These are phyloP conservation scores for Endogone sp. DNA, from an alignment of 192 early-diverging fungal genomes.

Conservation along the genomic window DNA sequence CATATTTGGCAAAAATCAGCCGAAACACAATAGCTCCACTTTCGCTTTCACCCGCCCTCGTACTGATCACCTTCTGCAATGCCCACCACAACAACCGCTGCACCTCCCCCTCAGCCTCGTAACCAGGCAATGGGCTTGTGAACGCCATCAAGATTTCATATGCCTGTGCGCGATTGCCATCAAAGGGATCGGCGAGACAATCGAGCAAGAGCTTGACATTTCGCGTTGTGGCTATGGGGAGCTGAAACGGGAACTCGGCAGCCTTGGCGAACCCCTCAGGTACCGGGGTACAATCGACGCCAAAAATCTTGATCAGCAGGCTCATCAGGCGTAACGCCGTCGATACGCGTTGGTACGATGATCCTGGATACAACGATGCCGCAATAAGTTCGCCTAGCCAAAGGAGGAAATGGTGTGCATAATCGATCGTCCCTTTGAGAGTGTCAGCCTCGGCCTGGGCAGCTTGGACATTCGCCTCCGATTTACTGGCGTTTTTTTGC, in stretches of 20 bases:
- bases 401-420: slow-evolving; percentile 49
- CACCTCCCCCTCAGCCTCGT: slow-evolving; percentile 36
- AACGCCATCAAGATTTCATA: slow-evolving; percentile 68
- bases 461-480: slow-evolving; percentile 19
- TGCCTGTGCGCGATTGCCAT: slow-evolving; percentile 68
- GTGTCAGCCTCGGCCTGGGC: slow-evolving; percentile 7
- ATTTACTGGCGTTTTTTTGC: slow-evolving; percentile 8
- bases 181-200: slow-evolving; percentile 64
- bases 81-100: slow-evolving; percentile 56
- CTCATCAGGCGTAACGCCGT: slow-evolving; percentile 52
- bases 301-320: slow-evolving; percentile 48
- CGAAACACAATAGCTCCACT: slow-evolving; percentile 78
- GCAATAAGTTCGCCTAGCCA: slow-evolving; percentile 58
- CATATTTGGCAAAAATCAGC: slow-evolving; percentile 77
- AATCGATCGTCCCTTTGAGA: slow-evolving; percentile 33
- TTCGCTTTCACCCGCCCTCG: slow-evolving; percentile 76
- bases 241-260: slow-evolving; percentile 50
- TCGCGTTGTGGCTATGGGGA: slow-evolving; percentile 38
- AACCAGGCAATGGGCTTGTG: slow-evolving; percentile 62
- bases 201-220: slow-evolving; percentile 55
- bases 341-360: slow-evolving; percentile 66
- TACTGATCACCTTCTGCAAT: slow-evolving; percentile 57
- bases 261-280: slow-evolving; percentile 37
- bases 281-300: slow-evolving; percentile 40
- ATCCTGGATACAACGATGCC: slow-evolving; percentile 67